Base-by-base conservation (phyloP, 305 asterid species). In the Fraxinus xanthoxyloides region DNA sequence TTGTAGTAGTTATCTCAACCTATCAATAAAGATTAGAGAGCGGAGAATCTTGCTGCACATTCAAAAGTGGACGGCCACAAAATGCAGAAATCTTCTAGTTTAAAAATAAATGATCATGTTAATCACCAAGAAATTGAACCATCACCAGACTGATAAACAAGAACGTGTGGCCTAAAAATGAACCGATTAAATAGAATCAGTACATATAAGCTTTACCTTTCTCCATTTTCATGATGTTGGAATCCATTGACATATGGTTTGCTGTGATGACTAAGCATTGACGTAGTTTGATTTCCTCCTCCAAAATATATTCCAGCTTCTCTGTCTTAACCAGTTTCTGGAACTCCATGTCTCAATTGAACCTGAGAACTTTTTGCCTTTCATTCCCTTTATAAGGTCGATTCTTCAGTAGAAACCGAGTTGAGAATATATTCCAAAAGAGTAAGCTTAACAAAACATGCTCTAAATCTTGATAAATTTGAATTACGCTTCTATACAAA, bases 281-380 rank as follows among this genome's bases (percentile, higher is more conserved):
- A 67, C 24, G 1, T 79, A 76, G 0, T 79, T 82, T 0, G 96
- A 69, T 81, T 89, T 92, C 82, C 94, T 88, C 85, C 95, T 88
- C 80, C 92, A 91, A 79, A 95, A 94, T 5, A 94, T 87, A 82
- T 91, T 95, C 98, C 99, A 94, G 84, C 91, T 85, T 63, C 96
- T 93, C 91, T 0, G 92, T 84, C 73, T 92, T 93, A 4, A 82
- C 86, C 81, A 92, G 78, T 86, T 92, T 95, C 31, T 83, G 94
- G 48, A 95, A 88, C 85, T 93, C 97, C 38, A 90, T 1, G 61
- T 48, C 21, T 48, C 61, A 48, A 48, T 48, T 48, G 61, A 48
- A 48, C 61, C 61, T 48, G 61, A 15, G 61, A 48, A 48, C 61
- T 48, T 48, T 15, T 48, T 17, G 61, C 61, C 21, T 17, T 48